Percentiles rank a stretch among this genome's conserved stretches.
These are phyloP conservation scores for Plasmodium berghei DNA, from an alignment of 169 alveolate species.

Conservation along the genomic window DNA sequence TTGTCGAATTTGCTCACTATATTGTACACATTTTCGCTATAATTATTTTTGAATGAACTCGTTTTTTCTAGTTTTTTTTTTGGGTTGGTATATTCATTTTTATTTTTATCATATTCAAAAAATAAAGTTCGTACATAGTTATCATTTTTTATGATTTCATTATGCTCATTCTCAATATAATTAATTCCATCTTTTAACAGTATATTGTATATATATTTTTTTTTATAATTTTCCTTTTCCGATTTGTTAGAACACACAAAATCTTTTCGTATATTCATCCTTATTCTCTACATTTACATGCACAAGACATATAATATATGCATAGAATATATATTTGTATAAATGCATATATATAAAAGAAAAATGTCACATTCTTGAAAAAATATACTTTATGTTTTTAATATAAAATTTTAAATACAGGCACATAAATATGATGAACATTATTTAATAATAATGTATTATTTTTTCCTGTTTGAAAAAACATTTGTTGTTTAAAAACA, in stretches of 20 bases:
- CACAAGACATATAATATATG: too few relatives aligned
- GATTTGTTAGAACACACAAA: background rate
- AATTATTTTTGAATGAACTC: background rate
- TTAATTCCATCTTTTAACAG: conserved; percentile 51
- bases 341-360: too few relatives aligned
- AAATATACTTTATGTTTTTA: too few relatives aligned
- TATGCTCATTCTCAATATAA: conserved; percentile 50
- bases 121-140: conserved; percentile 23
- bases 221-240: conserved; percentile 2
- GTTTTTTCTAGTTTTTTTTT: background rate
- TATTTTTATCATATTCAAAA: conserved; percentile 6
- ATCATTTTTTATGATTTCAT: conserved; percentile 37
- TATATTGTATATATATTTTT: conserved; percentile 22
- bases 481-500: too few relatives aligned
- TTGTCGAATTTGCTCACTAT: too few relatives aligned
- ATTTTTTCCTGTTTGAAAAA: too few relatives aligned
- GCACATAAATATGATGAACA: too few relatives aligned
- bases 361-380: too few relatives aligned
- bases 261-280: background rate
- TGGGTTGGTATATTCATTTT: background rate
- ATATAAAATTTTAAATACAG: too few relatives aligned
- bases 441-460: too few relatives aligned
- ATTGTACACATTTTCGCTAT: too few relatives aligned
- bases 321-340: too few relatives aligned
- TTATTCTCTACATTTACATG: background rate